Conservation (phyloP, 2,329 filamentous ascomycete species). For the Apiospora aurea region DNA sequence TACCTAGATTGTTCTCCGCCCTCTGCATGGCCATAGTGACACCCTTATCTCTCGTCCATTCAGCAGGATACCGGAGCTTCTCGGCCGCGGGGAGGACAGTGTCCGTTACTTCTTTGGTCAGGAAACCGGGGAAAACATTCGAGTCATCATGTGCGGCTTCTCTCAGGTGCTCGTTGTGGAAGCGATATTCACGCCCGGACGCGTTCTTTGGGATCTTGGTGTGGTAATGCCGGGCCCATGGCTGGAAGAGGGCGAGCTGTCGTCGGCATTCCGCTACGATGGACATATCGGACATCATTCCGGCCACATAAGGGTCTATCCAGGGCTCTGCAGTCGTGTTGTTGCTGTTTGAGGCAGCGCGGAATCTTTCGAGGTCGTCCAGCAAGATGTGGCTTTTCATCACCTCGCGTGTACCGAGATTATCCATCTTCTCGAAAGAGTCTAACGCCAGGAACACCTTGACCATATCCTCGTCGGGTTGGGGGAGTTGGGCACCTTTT, state of each 20-base stretch:
- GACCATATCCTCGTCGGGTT: too few relatives aligned
- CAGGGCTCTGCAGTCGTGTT: background rate
- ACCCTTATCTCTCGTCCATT: background rate
- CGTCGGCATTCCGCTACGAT: constrained; percentile 14
- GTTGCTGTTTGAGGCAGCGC: too few relatives aligned
- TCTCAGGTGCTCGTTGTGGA: background rate
- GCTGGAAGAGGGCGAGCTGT: constrained; percentile 20
- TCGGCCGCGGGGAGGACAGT: background rate
- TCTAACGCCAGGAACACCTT: background rate
- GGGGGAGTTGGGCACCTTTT: too few relatives aligned
- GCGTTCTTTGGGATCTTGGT: background rate
- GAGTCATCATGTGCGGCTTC: too few relatives aligned
- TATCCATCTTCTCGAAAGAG: background rate
- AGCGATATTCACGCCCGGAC: background rate
- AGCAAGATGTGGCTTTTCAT: background rate
- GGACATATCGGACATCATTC: background rate
- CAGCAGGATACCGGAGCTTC: background rate
- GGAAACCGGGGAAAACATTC: background rate
- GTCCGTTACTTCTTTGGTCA: background rate
- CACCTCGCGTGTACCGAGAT: background rate
- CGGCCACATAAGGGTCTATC: background rate
- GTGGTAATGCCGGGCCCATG: background rate
- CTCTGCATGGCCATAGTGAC: background rate
- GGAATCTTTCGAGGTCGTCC: background rate
- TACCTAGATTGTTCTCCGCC: background rate